Evolutionary conservation across 1,284 basidiomycete genomes (phyloP).

Genomic region (Austropuccinia psidii): DNA sequence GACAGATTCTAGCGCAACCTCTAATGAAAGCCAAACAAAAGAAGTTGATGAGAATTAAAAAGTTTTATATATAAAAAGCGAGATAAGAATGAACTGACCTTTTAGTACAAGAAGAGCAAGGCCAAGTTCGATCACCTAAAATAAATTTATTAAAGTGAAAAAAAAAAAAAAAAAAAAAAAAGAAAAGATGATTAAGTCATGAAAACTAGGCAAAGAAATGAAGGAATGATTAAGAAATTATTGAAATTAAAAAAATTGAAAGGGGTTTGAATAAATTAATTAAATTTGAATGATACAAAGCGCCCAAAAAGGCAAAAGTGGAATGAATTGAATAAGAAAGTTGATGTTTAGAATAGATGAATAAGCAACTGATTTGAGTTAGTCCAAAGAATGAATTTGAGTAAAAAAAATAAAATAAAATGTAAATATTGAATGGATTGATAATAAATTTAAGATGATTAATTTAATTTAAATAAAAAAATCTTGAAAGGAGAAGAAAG

Average conservation of each 20-base stretch:
- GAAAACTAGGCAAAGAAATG: background rate
- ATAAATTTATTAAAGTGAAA: background rate
- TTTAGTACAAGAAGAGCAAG: conserved; percentile 33
- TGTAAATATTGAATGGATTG: background rate
- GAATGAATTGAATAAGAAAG: no score
- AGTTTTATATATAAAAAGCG: background rate
- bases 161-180: background rate
- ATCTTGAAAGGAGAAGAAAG: background rate
- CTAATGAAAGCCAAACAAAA: background rate
- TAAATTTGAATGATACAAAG: no score
- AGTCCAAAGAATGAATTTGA: no score
- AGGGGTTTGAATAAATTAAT: no score
- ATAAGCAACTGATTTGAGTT: no score
- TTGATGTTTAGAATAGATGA: no score
- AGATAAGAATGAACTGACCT: conserved; percentile 16
- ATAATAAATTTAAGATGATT: background rate
- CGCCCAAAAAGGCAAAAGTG: no score
- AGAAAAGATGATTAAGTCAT: background rate
- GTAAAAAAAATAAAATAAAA: no score
- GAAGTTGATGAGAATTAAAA: background rate
- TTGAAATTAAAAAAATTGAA: no score
- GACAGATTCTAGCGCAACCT: conserved; percentile 35
- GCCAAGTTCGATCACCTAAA: conserved; percentile 35
- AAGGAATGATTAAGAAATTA: conserved; percentile 3
- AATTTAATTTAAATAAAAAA: background rate